These are phyloP conservation scores for Ceratobasidium sp. DNA, from an alignment of 1,284 basidiomycete genomes.

Conservation along the genomic window DNA sequence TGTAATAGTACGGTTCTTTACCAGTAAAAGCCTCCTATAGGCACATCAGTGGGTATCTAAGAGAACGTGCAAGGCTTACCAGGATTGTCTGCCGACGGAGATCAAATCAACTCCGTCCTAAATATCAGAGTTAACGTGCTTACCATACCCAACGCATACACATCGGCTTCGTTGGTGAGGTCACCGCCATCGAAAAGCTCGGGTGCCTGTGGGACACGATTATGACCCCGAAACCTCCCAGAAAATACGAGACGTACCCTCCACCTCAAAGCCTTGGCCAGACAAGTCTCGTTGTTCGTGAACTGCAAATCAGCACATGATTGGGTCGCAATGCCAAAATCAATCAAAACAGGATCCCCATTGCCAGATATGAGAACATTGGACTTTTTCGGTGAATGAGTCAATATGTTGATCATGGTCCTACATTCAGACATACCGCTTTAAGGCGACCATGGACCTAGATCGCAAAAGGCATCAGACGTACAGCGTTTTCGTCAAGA, in stretches of 20 bases:
- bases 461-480: neutral
- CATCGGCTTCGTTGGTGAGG: neutral
- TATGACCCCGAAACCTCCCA: no score
- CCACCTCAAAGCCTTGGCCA: neutral
- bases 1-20: neutral
- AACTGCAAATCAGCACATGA: neutral
- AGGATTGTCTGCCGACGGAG: slow-evolving; percentile 10
- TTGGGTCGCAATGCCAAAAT: slow-evolving; percentile 1
- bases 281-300: neutral
- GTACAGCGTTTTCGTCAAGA: no score
- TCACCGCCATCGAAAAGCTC: neutral
- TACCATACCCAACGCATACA: slow-evolving; percentile 5
- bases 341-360: neutral
- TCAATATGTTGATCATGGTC: no score
- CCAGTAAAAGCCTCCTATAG: slow-evolving; percentile 13
- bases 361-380: slow-evolving; percentile 3
- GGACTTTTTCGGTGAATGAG: neutral
- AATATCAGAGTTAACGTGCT: neutral
- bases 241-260: no score
- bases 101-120: neutral
- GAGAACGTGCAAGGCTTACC: neutral
- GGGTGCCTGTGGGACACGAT: neutral
- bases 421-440: neutral
- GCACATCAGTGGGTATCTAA: neutral
- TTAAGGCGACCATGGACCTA: slow-evolving; percentile 21